Evolutionary conservation across 352 stramenopile genomes (phyloP).

Genomic region (Phytophthora tentaculata): DNA sequence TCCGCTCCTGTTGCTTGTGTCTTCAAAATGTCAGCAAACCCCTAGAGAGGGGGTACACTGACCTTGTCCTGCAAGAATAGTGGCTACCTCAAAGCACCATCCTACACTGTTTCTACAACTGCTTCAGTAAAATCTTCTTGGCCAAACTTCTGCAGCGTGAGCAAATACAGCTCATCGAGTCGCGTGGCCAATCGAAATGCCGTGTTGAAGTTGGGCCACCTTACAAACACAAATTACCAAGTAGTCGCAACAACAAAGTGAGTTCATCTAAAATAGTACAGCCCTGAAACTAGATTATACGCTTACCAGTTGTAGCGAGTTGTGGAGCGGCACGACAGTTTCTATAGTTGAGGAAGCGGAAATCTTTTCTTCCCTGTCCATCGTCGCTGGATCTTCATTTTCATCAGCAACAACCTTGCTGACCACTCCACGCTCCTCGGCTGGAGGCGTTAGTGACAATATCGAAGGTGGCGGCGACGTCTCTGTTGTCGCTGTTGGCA

Average conservation of each 20-base stretch:
- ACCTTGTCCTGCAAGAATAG: conserved; percentile 5
- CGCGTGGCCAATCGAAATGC: conserved; percentile 56
- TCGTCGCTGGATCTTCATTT: conserved; percentile 45
- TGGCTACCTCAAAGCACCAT: background rate
- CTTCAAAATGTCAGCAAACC: conserved; percentile 30
- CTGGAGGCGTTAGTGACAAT: conserved; percentile 5
- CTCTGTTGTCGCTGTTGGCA: conserved; percentile 17
- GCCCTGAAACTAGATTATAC: background rate
- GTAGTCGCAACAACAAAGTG: conserved; percentile 7
- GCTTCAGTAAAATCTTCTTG: background rate
- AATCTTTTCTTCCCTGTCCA: conserved; percentile 59
- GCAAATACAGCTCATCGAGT: conserved; percentile 31
- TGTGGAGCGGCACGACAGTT: conserved; percentile 73
- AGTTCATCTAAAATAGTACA: background rate
- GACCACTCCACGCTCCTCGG: conserved; percentile 28
- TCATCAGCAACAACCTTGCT: conserved; percentile 40
- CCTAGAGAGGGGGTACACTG: conserved; percentile 9
- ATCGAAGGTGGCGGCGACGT: conserved; percentile 7
- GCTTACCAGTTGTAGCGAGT: conserved; percentile 70
- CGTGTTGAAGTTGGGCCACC: conserved; percentile 62
- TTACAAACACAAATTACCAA: conserved; percentile 14
- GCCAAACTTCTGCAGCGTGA: conserved; percentile 2
- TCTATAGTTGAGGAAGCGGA: conserved; percentile 78
- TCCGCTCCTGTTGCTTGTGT: conserved; percentile 12
- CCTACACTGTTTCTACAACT: conserved; percentile 3